Conservation (phyloP, 495 filamentous ascomycete species). For the Clohesyomyces aquaticus region DNA sequence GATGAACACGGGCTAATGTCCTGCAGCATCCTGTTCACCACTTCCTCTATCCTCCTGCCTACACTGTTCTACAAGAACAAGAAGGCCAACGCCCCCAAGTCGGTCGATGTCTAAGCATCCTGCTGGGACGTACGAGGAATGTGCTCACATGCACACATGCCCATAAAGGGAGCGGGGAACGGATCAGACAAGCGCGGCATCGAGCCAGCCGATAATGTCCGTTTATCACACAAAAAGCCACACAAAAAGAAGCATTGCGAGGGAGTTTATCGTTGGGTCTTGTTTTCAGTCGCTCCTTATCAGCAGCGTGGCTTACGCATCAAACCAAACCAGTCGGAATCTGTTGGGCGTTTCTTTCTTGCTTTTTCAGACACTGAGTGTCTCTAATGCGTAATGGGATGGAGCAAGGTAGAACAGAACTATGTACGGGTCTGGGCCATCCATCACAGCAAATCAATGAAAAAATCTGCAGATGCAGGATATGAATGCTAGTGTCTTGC, state of each 20-base stretch:
- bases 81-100: constrained; percentile 43
- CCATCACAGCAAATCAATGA: constrained; percentile 16
- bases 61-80: constrained; percentile 49
- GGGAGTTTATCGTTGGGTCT: constrained; percentile 3
- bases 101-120: constrained; percentile 30
- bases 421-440: no score
- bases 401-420: not conserved
- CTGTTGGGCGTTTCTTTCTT: not conserved
- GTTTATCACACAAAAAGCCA: constrained; percentile 8
- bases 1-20: constrained; percentile 8
- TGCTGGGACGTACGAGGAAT: not conserved
- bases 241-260: constrained; percentile 15
- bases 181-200: constrained; percentile 24
- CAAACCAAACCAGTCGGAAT: constrained; percentile 1
- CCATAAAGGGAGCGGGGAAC: constrained; percentile 26
- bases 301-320: not conserved
- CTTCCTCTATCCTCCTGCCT: constrained; percentile 46
- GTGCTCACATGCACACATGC: not conserved
- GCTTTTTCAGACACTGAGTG: constrained; percentile 40
- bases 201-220: constrained; percentile 20
- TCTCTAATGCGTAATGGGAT: constrained; percentile 41
- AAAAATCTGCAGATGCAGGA: constrained; percentile 24
- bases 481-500: not conserved
- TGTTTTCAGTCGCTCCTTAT: constrained; percentile 6
- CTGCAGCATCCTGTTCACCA: constrained; percentile 47